Evolutionary conservation across 192 early-diverging fungal genomes (phyloP), one percentile per base, ranked within the genome.

Genomic region (Backusella tarrabulga): DNA sequence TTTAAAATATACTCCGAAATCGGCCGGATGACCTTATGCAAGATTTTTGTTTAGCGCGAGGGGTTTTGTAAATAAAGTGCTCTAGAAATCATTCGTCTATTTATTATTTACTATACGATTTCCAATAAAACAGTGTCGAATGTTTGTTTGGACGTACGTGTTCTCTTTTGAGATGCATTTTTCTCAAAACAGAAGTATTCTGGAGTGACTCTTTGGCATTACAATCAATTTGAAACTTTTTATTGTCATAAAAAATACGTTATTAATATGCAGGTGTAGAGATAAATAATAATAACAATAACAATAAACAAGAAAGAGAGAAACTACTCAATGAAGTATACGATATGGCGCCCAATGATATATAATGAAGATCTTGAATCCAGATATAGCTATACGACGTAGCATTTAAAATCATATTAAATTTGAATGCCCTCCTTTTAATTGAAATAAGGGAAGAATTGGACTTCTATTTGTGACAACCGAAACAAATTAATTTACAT

Each of bases 1-100:
- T 23, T 63, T 23, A 26, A 63, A 63, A 63, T 63, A 63, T 63
- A 63, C 56, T 63, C 56, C 56, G 56, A 63, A 63, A 63, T 29
- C 56, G 8, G 11, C 56, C 56, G 12, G 12, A 29, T 63, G 21
- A n/a, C 54, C 21, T 8, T 54, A 9, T 56, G 54, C 21, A 7
- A 29, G 26, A 29, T 14, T 29, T 56, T 56, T 54, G 6, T 54
- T 63, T 23, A 29, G 21, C 0, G 8, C 11, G 26, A 63, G 56
- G 56, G 23, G 56, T 14, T 63, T 9, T 29, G n/a, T 63, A n/a
- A 23, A 63, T 29, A 63, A 63, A 19, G n/a, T 21, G 54, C 6
- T 26, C 8, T 56, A 56, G 8, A 9, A 11, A 6, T 63, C 56
- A 63, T 63, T 29, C 12, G 12, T 4, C 7, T 63, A 23, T 56